phyloP scores from a whole-genome alignment of 129 eudicot species.

The Apium graveolens region DNA sequence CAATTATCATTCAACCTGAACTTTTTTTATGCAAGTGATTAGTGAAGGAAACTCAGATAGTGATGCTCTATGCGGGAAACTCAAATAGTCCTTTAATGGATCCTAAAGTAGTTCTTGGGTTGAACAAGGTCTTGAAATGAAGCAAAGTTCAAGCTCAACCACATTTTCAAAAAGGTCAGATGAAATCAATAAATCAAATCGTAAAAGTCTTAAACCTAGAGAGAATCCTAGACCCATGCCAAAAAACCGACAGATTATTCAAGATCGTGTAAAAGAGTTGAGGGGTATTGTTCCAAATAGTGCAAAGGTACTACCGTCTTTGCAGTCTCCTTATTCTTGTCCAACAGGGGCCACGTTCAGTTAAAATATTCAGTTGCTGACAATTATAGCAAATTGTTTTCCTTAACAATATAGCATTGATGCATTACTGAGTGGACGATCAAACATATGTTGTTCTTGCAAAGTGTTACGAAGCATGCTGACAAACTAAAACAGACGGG shows the following conservation, averaged over 20 bases:
- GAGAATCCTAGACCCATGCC: slow-evolving; percentile 96
- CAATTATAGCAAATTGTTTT: background rate
- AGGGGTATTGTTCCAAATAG: slow-evolving; percentile 86
- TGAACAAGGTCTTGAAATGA: slow-evolving; percentile 34
- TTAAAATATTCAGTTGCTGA: too few species aligned
- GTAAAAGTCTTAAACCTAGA: slow-evolving; percentile 83
- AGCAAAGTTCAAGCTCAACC: slow-evolving; percentile 35
- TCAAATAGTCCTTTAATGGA: slow-evolving; percentile 56
- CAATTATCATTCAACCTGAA: too few species aligned
- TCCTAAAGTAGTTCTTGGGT: slow-evolving; percentile 76
- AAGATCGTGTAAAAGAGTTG: slow-evolving; percentile 92
- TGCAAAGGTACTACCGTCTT: slow-evolving; percentile 80
- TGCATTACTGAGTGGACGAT: slow-evolving; percentile 78
- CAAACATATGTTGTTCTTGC: slow-evolving; percentile 93
- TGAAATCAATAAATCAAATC: slow-evolving; percentile 54
- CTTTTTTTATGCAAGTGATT: background rate
- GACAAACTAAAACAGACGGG: slow-evolving; percentile 77
- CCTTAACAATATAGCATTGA: slow-evolving; percentile 87
- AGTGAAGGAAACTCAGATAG: slow-evolving; percentile 46
- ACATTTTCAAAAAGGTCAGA: slow-evolving; percentile 51
- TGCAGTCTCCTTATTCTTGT: too few species aligned
- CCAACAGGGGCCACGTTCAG: too few species aligned
- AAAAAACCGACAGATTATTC: slow-evolving; percentile 97
- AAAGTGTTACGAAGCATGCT: slow-evolving; percentile 84
- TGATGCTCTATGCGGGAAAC: too few species aligned